These are phyloP conservation scores for Talaromyces sp. DNA, from an alignment of 2,329 filamentous ascomycete species.

Conservation along the genomic window DNA sequence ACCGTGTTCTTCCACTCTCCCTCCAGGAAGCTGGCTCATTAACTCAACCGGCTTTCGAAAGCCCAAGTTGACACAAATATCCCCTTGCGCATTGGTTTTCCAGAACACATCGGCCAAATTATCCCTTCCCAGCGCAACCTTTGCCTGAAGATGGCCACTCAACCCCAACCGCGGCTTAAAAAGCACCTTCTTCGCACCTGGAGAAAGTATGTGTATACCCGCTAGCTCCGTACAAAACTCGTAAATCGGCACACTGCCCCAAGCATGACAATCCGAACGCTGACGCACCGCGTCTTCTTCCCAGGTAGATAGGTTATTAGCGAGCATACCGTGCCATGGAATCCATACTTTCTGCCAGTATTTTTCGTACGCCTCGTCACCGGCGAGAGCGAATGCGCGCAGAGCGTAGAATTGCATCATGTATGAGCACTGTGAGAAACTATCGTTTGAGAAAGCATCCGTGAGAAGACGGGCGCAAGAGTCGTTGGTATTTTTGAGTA, in stretches of 20 bases:
- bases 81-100: not conserved
- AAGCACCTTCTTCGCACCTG: not conserved
- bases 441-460: conserved; percentile 17
- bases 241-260: conserved; percentile 40
- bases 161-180: conserved; percentile 1
- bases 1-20: conserved; percentile 12
- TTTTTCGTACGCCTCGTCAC: conserved; percentile 27
- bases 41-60: conserved; percentile 17
- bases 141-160: conserved; percentile 13
- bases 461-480: not conserved
- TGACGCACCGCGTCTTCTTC: conserved; percentile 40
- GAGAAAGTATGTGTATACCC: not conserved
- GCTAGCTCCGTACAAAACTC: conserved; percentile 22
- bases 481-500: not conserved
- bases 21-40: conserved; percentile 16
- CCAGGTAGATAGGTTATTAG: conserved; percentile 37
- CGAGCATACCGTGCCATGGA: conserved; percentile 37
- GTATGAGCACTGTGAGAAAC: conserved; percentile 32
- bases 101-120: conserved; percentile 20
- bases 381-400: conserved; percentile 31
- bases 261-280: conserved; percentile 42
- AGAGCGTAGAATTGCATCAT: conserved; percentile 40
- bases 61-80: conserved; percentile 14
- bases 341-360: conserved; percentile 27
- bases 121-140: conserved; percentile 18